A percentile compares a stretch with the other conserved stretches of the same genome.
These are phyloP conservation scores for Pseudogymnoascus sp. DNA, from an alignment of 2,329 filamentous ascomycete species.

Conservation along the genomic window DNA sequence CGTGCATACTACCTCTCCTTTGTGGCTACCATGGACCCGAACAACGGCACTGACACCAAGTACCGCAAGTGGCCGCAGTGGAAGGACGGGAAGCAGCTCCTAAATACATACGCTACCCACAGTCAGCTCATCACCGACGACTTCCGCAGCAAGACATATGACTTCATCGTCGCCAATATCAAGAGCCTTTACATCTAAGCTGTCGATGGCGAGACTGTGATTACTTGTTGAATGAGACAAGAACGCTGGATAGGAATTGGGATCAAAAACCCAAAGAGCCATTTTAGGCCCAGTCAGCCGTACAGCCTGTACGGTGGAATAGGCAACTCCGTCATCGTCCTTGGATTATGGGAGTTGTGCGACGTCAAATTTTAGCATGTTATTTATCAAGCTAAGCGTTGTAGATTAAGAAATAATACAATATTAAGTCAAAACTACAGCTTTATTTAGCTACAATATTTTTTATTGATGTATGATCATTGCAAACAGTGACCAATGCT, in stretches of 20 bases:
- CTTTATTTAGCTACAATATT: not conserved
- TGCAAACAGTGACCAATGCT: not conserved
- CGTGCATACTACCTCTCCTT: conserved; percentile 68
- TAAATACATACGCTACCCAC: conserved; percentile 36
- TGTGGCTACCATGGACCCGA: conserved; percentile 62
- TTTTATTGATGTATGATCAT: not conserved
- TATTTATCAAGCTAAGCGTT: not conserved
- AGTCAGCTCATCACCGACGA: conserved; percentile 36
- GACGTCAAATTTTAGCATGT: not conserved
- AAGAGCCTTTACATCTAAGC: not conserved
- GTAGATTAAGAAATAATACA: not conserved
- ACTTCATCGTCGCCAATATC: conserved; percentile 30
- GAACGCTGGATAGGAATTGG: not conserved
- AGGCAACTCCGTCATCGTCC: not conserved
- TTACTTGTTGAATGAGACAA: not conserved
- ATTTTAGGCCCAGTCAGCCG: not conserved
- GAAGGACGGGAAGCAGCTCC: conserved; percentile 39
- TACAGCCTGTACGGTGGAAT: not conserved
- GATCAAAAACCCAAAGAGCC: not conserved
- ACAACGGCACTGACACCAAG: conserved; percentile 37
- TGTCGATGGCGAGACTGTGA: not conserved
- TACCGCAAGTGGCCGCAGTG: conserved; percentile 46
- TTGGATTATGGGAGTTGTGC: not conserved
- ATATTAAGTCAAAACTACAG: not conserved
- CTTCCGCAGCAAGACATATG: conserved; percentile 37